Conservation (phyloP, 1,284 basidiomycete genomes). For the Marasmius fiardii region DNA sequence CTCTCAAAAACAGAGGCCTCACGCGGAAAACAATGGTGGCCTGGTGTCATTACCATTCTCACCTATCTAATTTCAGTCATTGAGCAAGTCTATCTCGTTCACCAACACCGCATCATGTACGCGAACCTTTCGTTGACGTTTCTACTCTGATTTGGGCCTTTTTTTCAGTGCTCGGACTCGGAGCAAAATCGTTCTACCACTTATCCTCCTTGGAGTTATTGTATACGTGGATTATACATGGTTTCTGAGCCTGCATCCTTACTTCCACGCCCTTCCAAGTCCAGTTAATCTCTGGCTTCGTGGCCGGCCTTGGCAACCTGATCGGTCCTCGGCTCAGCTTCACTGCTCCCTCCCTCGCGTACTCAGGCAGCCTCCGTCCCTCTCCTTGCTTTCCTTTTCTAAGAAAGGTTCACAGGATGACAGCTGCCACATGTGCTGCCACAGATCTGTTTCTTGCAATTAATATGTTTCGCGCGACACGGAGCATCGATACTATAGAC, state of each 20-base stretch:
- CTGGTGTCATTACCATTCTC: constrained; percentile 1
- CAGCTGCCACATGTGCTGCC: constrained; percentile 4
- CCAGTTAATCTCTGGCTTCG: too few relatives aligned
- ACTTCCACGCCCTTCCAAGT: background rate
- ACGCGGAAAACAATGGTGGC: background rate
- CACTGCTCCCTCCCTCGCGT: background rate
- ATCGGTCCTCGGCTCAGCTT: background rate
- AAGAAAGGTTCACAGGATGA: background rate
- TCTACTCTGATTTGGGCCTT: background rate
- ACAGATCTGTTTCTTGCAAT: constrained; percentile 10
- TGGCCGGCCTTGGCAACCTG: background rate
- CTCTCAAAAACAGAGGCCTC: background rate
- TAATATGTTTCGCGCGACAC: background rate
- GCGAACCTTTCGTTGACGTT: background rate
- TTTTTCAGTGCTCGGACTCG: constrained; percentile 2
- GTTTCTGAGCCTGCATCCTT: background rate
- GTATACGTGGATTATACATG: background rate
- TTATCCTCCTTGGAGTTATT: background rate
- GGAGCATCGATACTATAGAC: constrained; percentile 1
- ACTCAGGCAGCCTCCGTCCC: background rate
- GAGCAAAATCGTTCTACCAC: background rate
- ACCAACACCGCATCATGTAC: constrained; percentile 7
- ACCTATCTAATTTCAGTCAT: constrained; percentile 4
- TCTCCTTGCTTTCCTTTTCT: background rate
- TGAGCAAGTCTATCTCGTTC: constrained; percentile 6